Conservation (phyloP, 163 green algal species). For the Scenedesmus sp. region DNA sequence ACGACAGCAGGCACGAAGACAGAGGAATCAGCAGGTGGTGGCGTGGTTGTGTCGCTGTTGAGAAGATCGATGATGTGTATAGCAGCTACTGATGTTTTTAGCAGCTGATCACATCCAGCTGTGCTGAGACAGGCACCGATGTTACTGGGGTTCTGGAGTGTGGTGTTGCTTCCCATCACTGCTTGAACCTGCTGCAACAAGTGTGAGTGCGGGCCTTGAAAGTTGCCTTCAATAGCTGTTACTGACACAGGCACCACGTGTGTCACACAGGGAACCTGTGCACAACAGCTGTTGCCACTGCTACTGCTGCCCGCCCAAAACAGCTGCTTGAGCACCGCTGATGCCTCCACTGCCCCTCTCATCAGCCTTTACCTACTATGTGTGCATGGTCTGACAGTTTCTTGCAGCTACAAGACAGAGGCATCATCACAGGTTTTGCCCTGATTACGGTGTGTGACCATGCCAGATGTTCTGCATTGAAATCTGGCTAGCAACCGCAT, state of each 20-base stretch:
- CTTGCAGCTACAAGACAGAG: background rate
- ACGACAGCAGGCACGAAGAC: background rate
- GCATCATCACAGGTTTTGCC: slow-evolving; percentile 44
- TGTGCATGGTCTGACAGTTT: background rate
- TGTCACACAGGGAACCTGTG: background rate
- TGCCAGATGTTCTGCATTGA: background rate
- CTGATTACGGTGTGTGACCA: slow-evolving; percentile 31
- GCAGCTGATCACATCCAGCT: background rate
- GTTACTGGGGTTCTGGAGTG: background rate
- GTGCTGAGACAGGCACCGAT: background rate
- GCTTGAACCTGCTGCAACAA: background rate
- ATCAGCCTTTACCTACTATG: background rate
- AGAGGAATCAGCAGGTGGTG: background rate
- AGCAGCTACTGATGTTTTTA: too few species aligned
- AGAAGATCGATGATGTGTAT: background rate
- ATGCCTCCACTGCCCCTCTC: background rate
- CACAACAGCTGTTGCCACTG: background rate
- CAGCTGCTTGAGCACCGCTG: background rate
- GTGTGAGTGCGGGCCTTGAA: too few species aligned
- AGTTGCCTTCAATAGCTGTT: background rate
- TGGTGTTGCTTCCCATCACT: background rate
- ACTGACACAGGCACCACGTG: background rate
- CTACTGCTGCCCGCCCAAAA: background rate
- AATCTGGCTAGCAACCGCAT: background rate
- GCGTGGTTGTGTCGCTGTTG: background rate